A percentile compares a stretch with the other conserved stretches of the same genome.
These are phyloP conservation scores for Colletotrichum sp. DNA, from an alignment of 2,329 filamentous ascomycete genomes.

Conservation along the genomic window DNA sequence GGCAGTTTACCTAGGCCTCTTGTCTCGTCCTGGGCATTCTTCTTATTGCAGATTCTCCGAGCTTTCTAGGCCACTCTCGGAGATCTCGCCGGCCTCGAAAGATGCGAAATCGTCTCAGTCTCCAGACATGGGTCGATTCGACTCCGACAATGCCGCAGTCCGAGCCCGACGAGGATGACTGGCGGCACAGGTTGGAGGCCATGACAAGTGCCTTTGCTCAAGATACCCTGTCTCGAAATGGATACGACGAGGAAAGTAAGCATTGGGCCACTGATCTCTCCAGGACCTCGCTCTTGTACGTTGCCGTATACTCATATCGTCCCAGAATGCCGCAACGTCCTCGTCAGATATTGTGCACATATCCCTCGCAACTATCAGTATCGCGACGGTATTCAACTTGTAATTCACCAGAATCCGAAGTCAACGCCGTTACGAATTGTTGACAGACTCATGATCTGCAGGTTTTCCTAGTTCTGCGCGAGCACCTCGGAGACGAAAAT, in stretches of 20 bases:
- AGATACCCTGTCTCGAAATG: background rate
- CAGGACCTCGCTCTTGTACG: background rate
- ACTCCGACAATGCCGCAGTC: background rate
- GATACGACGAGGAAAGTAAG: conserved; percentile 20
- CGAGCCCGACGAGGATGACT: background rate
- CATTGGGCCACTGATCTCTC: background rate
- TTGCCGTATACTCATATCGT: background rate
- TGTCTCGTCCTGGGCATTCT: background rate
- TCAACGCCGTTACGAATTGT: background rate
- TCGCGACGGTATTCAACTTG: conserved; percentile 47
- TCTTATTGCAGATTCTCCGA: background rate
- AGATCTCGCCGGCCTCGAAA: background rate
- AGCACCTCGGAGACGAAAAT: conserved; percentile 50
- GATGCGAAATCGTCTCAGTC: conserved; percentile 10
- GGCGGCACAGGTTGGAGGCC: background rate
- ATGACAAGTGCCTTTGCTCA: background rate
- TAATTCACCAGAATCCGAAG: conserved; percentile 24
- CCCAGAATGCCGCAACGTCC: conserved; percentile 49
- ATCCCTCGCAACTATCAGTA: conserved; percentile 52
- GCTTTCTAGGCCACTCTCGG: background rate
- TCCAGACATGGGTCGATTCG: conserved; percentile 15
- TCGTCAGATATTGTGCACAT: conserved; percentile 47
- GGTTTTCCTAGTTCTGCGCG: conserved; percentile 47
- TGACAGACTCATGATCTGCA: conserved; percentile 13
- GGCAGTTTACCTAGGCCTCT: background rate